Base-by-base conservation (phyloP, 768 basidiomycete species). In the Leccinum variicolor region DNA sequence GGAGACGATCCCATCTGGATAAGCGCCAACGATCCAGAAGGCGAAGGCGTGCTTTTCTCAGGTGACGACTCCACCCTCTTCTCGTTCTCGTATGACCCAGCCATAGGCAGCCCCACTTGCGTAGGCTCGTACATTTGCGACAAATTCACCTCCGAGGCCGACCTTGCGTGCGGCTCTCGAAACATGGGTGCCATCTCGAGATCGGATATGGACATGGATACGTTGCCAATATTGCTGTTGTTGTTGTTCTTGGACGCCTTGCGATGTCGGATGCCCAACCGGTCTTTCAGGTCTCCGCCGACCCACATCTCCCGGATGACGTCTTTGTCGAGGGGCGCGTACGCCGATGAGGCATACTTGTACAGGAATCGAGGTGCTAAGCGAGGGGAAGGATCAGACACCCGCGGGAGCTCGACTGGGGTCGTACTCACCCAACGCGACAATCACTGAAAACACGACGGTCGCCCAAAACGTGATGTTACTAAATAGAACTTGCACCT, bases 241-340 rank as follows among this genome's bases (percentile, higher is more conserved):
- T 4, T 56, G 67, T 39, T 68, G 48, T 75, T 76, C 58, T 79
- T 81, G 65, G 77, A 83, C 33, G 72, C 72, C 51, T 83, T 84
- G 39, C 85, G 81, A 64, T 86, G 89, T 34, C 76, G 72, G 55
- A 94, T 81, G 3, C 92, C 92, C 4, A 94, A 77, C 41, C 79
- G 83, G 61, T 92, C 90, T 69, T 94, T 94, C 55, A 94, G 78
- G 66, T 92, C 85, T 4, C 92, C 92, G 57, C 71, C 66, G 4
- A 93, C 90, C 91, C 90, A 93, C 83, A 86, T 89, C 77, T 98
- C 96, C 28, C 96, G 86, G 8, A 98, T 79, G 55, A 98, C 86
- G 64, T 97, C 91, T 69, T 85, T 89, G 78, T 98, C 96, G 17
- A 86, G 76, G 3, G 95, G 94, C 50, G 71, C 74, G 66, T 94